Evolutionary conservation across 306 rosid genomes (phyloP).

Genomic region (Cucurbita maxima): DNA sequence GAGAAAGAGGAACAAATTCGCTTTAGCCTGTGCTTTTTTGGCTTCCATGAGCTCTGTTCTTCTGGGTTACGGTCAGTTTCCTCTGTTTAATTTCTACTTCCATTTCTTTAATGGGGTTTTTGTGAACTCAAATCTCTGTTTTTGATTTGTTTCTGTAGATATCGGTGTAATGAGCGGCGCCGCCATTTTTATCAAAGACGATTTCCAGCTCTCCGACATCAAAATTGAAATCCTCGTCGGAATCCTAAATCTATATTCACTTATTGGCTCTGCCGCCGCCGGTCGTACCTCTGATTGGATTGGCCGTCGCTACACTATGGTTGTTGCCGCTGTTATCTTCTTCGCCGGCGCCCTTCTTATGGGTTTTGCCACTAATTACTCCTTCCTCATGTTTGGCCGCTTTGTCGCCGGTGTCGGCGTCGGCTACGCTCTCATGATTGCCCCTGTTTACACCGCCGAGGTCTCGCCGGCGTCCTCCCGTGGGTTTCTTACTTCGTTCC

Average conservation of each 20-base stretch:
- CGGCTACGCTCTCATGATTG: conserved; percentile 1
- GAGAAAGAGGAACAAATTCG: not conserved
- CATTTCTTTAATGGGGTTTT: not conserved
- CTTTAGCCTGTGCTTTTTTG: not conserved
- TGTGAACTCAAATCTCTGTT: too few relatives aligned
- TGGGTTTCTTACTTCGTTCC: not conserved
- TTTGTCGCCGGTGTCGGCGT: conserved; percentile 1
- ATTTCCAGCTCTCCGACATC: not conserved
- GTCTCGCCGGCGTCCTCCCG: not conserved
- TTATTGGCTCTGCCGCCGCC: conserved; percentile 5
- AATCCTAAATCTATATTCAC: conserved; percentile 4
- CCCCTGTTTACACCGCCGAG: not conserved
- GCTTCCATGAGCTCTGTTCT: conserved; percentile 13
- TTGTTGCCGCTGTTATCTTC: not conserved
- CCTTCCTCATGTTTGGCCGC: conserved; percentile 3
- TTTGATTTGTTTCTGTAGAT: not conserved
- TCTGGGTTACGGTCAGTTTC: not conserved
- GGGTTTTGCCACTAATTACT: not conserved
- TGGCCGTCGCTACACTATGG: conserved; percentile 2
- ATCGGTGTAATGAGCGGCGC: conserved; percentile 14
- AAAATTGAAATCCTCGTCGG: conserved; percentile 9
- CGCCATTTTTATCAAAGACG: conserved; percentile 2
- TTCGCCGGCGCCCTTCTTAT: not conserved
- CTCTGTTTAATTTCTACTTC: not conserved
- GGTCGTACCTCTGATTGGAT: conserved; percentile 1